Base-by-base conservation (phyloP, 805 yeast genomes). In the Starmerella lactis-condensi region DNA sequence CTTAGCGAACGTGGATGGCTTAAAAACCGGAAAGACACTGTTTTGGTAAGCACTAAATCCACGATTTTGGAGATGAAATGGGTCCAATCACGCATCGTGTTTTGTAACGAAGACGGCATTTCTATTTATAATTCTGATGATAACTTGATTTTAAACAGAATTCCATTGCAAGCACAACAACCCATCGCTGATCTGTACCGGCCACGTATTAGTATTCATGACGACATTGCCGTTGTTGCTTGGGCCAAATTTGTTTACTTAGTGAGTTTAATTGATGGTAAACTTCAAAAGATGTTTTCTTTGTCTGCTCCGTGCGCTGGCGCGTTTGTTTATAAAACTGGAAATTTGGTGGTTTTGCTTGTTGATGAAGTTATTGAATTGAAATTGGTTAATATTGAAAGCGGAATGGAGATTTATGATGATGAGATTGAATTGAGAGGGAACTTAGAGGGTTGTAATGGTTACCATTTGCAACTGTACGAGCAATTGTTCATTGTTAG, bases 61-160 rank as follows among this genome's bases (percentile, higher is more conserved):
- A 40, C 93, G 0, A 69, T 89, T 4, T 72, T 79, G 6, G 67
- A 72, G 15, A 57, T 85, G 4, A 62, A 64, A 35, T 61, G 71
- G 34, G 47, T 75, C 5, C 23, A 17, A 5, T 76, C 72, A 37
- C 50, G 81, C 11, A 43, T 82, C 1, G 43, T 85, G 3, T 82
- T 94, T 91, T 69, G 82, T 61, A 76, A 75, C 47, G 93, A 79
- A 39, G 54, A 57, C 10, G 96, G 95, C 0, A 70, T 85, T 14
- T 62, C 72, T 1, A 57, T 79, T 14, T 74, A 65, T 43, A 78
- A 76, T 44, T 57, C 67, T 4, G 45, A 65, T 3, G 54, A 73
- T 1, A 62, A 63, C 29, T 54, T 60, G 5, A 48, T 61, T 6
- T 54, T 83, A 3, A 50, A 62, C 16, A 60, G 59, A 15, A 62